These are phyloP conservation scores for Arthroderma sp. DNA, from an alignment of 2,329 filamentous ascomycete genomes.

Conservation along the genomic window DNA sequence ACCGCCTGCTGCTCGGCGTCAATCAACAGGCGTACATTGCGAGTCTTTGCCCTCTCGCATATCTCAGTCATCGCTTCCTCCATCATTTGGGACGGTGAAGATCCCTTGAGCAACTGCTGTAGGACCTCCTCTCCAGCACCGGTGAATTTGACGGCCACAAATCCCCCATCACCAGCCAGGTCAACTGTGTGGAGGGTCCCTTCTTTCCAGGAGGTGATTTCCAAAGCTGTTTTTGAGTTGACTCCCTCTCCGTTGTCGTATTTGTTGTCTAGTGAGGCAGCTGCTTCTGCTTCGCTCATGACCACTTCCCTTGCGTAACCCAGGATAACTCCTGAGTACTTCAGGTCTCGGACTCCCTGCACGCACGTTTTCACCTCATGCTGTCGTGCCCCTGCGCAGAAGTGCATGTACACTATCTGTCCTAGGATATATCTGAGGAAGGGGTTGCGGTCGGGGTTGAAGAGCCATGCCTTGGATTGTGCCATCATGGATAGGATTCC, in stretches of 20 bases:
- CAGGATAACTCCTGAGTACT: slow-evolving; percentile 72
- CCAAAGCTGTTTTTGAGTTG: slow-evolving; percentile 6
- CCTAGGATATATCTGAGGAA: slow-evolving; percentile 58
- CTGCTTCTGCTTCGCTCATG: slow-evolving; percentile 37
- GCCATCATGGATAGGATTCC: slow-evolving; percentile 56
- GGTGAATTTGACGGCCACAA: slow-evolving; percentile 61
- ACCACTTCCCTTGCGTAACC: slow-evolving; percentile 76
- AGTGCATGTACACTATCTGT: slow-evolving; percentile 78
- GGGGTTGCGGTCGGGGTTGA: slow-evolving; percentile 64
- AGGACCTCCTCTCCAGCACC: slow-evolving; percentile 70
- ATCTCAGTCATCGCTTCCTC: slow-evolving; percentile 57
- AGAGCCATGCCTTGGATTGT: slow-evolving; percentile 49
- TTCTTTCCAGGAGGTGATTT: slow-evolving; percentile 48
- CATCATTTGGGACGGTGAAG: slow-evolving; percentile 51
- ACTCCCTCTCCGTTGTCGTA: slow-evolving; percentile 12
- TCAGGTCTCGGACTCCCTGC: slow-evolving; percentile 53
- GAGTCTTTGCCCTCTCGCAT: slow-evolving; percentile 56
- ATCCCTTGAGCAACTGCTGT: slow-evolving; percentile 48
- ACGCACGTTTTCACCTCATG: slow-evolving; percentile 56
- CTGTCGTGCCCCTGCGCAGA: slow-evolving; percentile 69
- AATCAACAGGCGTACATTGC: slow-evolving; percentile 61
- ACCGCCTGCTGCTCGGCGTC: slow-evolving; percentile 72
- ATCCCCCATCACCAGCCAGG: slow-evolving; percentile 37
- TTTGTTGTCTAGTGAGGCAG: slow-evolving; percentile 1
- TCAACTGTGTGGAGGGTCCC: slow-evolving; percentile 61